phyloP scores from a whole-genome alignment of 139 green algal species.

The Nannochloris sp. region DNA sequence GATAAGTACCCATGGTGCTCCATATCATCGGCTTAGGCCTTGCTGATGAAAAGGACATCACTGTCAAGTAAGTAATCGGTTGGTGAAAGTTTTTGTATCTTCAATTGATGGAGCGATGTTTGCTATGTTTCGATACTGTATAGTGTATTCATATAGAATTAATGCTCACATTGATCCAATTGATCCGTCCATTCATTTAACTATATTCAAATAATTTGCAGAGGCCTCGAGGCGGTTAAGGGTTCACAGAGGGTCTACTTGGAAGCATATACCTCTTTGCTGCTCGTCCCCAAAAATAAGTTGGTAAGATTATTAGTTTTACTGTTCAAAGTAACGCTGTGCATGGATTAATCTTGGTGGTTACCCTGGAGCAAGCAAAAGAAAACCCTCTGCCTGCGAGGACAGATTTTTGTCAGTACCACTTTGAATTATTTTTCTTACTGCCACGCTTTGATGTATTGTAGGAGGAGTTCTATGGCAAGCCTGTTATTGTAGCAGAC shows the following conservation, averaged over 20 bases:
- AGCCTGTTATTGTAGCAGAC: constrained; percentile 80
- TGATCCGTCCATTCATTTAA: too few species aligned
- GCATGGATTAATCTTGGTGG: background rate
- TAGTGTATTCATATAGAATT: too few species aligned
- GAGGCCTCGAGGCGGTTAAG: constrained; percentile 80
- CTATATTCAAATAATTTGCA: too few species aligned
- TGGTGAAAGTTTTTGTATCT: too few species aligned
- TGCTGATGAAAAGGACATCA: constrained; percentile 92
- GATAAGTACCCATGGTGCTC: constrained; percentile 67
- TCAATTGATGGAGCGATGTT: too few species aligned
- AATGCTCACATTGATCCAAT: too few species aligned
- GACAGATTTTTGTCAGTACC: background rate
- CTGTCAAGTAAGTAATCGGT: constrained; percentile 55
- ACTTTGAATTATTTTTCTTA: background rate
- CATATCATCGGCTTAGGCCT: constrained; percentile 92
- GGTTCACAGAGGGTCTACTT: constrained; percentile 74
- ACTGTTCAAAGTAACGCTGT: background rate
- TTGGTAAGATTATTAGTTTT: constrained; percentile 53
- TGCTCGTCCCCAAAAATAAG: constrained; percentile 75
- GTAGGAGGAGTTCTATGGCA: constrained; percentile 92
- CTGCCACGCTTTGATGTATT: background rate
- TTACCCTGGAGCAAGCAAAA: too few species aligned
- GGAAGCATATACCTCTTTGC: constrained; percentile 95
- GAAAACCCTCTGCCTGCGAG: background rate
- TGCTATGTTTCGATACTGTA: too few species aligned